Percentiles rank a stretch among this genome's conserved stretches.
Evolutionary conservation across 2,329 filamentous ascomycete genomes (phyloP).

Genomic region (Neobulgaria alba): DNA sequence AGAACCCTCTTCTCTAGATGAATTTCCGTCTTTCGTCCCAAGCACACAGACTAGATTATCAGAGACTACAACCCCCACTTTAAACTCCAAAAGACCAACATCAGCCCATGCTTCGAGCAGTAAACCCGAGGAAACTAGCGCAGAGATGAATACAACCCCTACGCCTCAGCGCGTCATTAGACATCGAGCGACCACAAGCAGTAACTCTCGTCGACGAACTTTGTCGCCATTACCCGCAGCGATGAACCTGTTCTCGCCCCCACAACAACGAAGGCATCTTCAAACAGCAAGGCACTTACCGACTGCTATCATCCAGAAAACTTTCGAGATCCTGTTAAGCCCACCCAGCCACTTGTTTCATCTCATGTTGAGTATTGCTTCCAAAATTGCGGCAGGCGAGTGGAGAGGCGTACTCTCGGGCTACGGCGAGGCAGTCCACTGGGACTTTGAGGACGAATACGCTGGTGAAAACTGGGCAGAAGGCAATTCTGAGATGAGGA

Average conservation of each 20-base stretch:
- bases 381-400: slow-evolving; percentile 58
- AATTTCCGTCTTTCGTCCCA: too few species aligned
- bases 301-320: slow-evolving; percentile 64
- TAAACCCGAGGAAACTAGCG: slow-evolving; percentile 30
- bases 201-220: slow-evolving; percentile 44
- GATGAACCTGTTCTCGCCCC: slow-evolving; percentile 54
- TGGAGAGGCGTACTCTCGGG: slow-evolving; percentile 53
- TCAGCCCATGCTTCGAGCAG: slow-evolving; percentile 34
- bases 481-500: slow-evolving; percentile 45
- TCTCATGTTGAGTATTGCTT: slow-evolving; percentile 74
- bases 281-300: slow-evolving; percentile 44
- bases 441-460: slow-evolving; percentile 42
- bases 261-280: slow-evolving; percentile 33
- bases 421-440: slow-evolving; percentile 45
- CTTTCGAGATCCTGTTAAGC: slow-evolving; percentile 65
- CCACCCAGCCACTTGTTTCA: slow-evolving; percentile 73
- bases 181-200: slow-evolving; percentile 45
- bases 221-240: slow-evolving; percentile 61
- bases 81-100: slow-evolving; percentile 35
- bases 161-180: slow-evolving; percentile 28
- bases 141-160: slow-evolving; percentile 31
- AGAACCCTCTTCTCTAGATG: too few species aligned
- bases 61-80: slow-evolving; percentile 9
- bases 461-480: slow-evolving; percentile 48
- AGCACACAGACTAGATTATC: too few species aligned